A percentile compares a stretch with the other conserved stretches of the same genome.
Conservation (phyloP, 176 grass and related monocot genomes). For the Eleusine indica region DNA sequence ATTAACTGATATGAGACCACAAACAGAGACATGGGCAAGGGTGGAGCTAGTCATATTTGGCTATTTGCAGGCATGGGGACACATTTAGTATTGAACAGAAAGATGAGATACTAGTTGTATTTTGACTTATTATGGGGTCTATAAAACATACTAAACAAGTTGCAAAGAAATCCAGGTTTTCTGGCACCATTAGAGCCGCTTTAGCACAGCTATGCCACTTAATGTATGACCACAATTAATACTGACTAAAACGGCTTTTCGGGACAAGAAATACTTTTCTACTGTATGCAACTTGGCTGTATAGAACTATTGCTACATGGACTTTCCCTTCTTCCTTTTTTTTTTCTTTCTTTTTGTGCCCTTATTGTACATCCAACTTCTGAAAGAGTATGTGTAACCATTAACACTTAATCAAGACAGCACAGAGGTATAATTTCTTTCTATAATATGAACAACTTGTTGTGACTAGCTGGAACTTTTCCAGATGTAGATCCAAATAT, state of each 20-base stretch:
- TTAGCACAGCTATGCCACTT: constrained; percentile 11
- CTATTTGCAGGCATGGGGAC: constrained; percentile 27
- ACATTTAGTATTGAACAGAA: constrained; percentile 6
- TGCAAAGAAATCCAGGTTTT: constrained; percentile 32
- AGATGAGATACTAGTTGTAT: background rate
- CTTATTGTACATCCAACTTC: background rate
- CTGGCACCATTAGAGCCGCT: background rate
- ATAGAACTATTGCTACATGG: background rate
- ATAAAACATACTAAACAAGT: constrained; percentile 12
- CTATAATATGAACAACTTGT: background rate
- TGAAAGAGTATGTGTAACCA: background rate
- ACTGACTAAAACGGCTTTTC: constrained; percentile 21
- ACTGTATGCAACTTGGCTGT: background rate
- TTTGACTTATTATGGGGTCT: constrained; percentile 33
- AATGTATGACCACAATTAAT: constrained; percentile 11
- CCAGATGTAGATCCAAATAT: constrained; percentile 31
- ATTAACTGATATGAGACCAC: constrained; percentile 28
- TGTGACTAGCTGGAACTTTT: background rate
- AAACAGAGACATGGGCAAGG: background rate
- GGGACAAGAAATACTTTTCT: constrained; percentile 12
- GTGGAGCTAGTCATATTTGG: constrained; percentile 16
- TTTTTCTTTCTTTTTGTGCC: background rate
- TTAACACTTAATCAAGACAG: background rate
- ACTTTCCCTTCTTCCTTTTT: background rate
- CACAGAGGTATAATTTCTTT: background rate